Conservation (phyloP, 768 basidiomycete species). For the Podaxis carcinomalis region DNA sequence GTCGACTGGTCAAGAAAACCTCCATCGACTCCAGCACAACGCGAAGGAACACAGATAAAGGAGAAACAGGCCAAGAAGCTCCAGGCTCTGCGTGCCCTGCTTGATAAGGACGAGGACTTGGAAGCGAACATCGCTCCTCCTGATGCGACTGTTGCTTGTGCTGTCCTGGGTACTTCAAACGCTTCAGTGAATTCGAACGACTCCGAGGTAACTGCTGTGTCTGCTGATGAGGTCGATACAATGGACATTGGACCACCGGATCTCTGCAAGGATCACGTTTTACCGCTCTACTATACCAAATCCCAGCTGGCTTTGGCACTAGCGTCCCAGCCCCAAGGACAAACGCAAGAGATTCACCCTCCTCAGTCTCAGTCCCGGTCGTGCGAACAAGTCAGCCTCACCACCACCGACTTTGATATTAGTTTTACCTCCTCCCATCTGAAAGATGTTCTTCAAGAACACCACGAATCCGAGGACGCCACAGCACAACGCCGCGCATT, state of each 20-base stretch:
- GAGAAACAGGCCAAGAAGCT: too few relatives aligned
- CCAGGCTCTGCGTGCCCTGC: neutral
- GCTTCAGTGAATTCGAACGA: neutral
- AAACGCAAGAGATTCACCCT: neutral
- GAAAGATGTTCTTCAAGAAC: neutral
- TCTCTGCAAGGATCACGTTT: neutral
- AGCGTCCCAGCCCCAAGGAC: neutral
- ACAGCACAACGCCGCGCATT: neutral
- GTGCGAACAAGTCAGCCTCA: neutral
- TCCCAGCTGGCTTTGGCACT: neutral
- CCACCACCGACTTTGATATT: neutral
- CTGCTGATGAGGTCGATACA: neutral
- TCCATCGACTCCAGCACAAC: neutral
- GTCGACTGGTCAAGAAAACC: neutral
- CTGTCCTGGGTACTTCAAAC: neutral
- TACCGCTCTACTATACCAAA: neutral
- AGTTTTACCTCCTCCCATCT: neutral
- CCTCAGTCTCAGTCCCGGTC: neutral
- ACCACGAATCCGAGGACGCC: neutral
- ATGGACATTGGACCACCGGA: neutral
- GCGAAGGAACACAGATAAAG: neutral
- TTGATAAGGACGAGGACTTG: neutral
- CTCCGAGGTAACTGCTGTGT: neutral
- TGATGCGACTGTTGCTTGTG: neutral
- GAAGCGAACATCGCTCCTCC: constrained; percentile 2